phyloP scores from a whole-genome alignment of 257 asterid species.

The Sherardia arvensis region DNA sequence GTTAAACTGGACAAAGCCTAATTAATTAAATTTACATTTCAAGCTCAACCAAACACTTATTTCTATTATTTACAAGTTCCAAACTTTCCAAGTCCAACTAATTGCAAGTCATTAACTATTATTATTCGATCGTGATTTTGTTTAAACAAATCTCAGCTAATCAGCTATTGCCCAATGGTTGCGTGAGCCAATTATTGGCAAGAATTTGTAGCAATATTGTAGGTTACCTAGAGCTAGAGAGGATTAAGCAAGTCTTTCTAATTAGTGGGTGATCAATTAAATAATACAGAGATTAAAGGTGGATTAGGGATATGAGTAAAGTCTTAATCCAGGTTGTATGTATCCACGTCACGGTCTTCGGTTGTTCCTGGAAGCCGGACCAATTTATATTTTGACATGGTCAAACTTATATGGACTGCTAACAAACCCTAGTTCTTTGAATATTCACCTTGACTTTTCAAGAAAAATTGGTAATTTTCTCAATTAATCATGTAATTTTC shows the following conservation, averaged over 20 bases:
- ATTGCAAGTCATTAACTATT: too few relatives aligned
- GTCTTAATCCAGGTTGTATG: conserved; percentile 9
- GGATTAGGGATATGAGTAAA: not conserved
- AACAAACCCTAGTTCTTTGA: too few relatives aligned
- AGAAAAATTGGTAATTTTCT: too few relatives aligned
- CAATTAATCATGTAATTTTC: too few relatives aligned
- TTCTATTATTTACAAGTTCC: too few relatives aligned
- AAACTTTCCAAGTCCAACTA: too few relatives aligned
- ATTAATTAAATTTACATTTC: too few relatives aligned
- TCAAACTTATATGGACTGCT: not conserved
- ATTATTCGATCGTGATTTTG: not conserved
- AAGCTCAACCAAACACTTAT: too few relatives aligned
- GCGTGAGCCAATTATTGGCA: conserved; percentile 6
- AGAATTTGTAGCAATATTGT: not conserved
- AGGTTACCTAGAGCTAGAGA: not conserved
- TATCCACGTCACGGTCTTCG: not conserved
- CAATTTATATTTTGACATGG: conserved; percentile 6
- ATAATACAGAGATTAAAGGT: not conserved
- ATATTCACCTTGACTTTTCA: not conserved
- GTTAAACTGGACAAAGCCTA: too few relatives aligned
- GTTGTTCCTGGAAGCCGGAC: conserved; percentile 3
- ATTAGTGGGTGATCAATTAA: not conserved
- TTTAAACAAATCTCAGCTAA: too few relatives aligned
- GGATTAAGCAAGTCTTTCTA: not conserved
- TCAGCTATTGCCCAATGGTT: not conserved